A percentile compares a stretch with the other conserved stretches of the same genome.
Evolutionary conservation across 129 eudicot genomes (phyloP).

Genomic region (Chrysanthemum seticuspe): DNA sequence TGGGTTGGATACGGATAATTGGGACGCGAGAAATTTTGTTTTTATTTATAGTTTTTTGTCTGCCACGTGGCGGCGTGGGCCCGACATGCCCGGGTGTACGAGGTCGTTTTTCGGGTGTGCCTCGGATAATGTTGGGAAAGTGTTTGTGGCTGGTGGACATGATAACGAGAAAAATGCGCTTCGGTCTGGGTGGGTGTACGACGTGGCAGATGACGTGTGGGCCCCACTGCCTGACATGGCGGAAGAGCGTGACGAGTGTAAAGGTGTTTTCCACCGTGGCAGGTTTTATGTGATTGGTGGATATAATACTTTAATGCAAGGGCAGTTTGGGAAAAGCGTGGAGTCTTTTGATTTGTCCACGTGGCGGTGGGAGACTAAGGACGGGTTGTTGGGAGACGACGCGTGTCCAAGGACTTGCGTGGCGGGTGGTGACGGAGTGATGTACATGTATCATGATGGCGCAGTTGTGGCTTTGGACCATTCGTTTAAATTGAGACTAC

Average conservation of each 20-base stretch:
- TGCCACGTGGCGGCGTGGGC: conserved; percentile 77
- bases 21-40: conserved; percentile 54
- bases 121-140: conserved; percentile 54
- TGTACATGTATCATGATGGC: conserved; percentile 46
- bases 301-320: conserved; percentile 65
- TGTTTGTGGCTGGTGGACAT: conserved; percentile 91
- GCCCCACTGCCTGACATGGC: conserved; percentile 64
- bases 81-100: conserved; percentile 69
- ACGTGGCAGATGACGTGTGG: conserved; percentile 61
- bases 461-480: conserved; percentile 34
- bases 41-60: conserved; percentile 54
- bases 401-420: conserved; percentile 61
- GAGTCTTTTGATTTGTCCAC: conserved; percentile 49
- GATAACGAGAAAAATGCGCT: conserved; percentile 74
- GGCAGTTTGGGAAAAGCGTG: conserved; percentile 57
- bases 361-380: conserved; percentile 55
- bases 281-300: conserved; percentile 86
- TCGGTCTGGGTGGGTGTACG: conserved; percentile 61
- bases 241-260: conserved; percentile 71
- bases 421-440: conserved; percentile 40
- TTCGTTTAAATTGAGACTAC: conserved; percentile 47
- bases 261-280: conserved; percentile 60
- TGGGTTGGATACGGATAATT: conserved; percentile 72
- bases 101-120: conserved; percentile 79
- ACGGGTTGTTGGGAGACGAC: conserved; percentile 39